Conservation (phyloP, 208 protist genomes). For the Leishmania martiniquensis region DNA sequence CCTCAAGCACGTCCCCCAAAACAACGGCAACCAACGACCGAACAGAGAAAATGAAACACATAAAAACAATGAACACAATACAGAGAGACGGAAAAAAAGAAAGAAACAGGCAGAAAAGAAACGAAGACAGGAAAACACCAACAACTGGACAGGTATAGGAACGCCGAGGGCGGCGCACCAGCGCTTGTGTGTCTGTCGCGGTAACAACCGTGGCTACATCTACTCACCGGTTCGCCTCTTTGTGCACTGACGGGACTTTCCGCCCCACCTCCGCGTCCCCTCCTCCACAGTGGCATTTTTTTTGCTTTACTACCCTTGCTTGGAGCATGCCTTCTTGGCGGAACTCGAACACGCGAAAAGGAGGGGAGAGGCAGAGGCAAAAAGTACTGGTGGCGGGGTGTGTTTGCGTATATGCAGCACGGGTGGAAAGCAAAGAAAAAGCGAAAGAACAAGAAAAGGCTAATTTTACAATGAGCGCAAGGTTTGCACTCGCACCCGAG, state of each 20-base stretch:
- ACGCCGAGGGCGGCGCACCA: conserved; percentile 3
- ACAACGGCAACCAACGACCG: background rate
- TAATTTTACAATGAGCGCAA: conserved; percentile 10
- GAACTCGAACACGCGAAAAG: background rate
- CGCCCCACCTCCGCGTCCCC: background rate
- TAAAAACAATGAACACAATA: conserved; percentile 1
- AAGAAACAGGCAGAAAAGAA: conserved; percentile 1
- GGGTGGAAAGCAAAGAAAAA: conserved; percentile 7
- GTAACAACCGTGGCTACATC: conserved; percentile 4
- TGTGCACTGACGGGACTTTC: background rate
- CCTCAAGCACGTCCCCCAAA: conserved; percentile 10
- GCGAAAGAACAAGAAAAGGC: conserved; percentile 16
- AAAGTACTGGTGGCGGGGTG: conserved; percentile 15
- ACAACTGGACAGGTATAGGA: background rate
- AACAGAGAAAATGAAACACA: no score
- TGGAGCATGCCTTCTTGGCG: background rate
- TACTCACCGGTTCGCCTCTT: conserved; percentile 4
- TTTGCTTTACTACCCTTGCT: background rate
- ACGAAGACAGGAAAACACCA: background rate
- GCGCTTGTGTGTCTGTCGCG: background rate
- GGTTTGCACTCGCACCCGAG: background rate
- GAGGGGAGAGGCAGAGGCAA: conserved; percentile 20
- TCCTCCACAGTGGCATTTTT: background rate
- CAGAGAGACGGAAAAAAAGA: conserved; percentile 5
- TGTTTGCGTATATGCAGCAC: conserved; percentile 2